Conservation (phyloP, 345 rosid genomes). For the Boechera divaricarpa region DNA sequence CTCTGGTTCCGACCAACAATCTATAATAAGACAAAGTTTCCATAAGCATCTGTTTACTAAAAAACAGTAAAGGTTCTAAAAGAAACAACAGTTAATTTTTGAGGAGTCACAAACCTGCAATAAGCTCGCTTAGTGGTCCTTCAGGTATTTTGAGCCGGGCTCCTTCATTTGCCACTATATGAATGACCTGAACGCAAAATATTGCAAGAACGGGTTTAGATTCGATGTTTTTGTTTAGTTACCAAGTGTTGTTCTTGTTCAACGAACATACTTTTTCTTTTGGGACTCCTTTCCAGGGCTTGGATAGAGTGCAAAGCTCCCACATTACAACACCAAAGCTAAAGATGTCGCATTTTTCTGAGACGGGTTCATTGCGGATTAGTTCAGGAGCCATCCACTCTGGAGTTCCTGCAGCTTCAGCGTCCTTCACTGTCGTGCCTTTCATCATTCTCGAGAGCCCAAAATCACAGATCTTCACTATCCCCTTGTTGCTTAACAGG, state of each 20-base stretch:
- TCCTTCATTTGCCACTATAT: conserved; percentile 74
- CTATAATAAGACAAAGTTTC: conserved; percentile 46
- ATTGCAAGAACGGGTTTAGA: background rate
- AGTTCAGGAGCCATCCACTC: conserved; percentile 98
- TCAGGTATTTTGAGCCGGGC: conserved; percentile 75
- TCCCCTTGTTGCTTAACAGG: conserved; percentile 66
- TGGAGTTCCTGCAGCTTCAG: conserved; percentile 85
- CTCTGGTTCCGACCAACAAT: conserved; percentile 87
- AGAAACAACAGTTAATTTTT: background rate
- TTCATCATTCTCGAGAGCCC: conserved; percentile 80
- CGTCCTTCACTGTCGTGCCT: conserved; percentile 53
- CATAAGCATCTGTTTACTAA: conserved; percentile 12
- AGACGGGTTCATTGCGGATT: conserved; percentile 69
- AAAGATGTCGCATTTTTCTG: conserved; percentile 90
- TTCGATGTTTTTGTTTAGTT: background rate
- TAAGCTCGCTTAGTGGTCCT: conserved; percentile 77
- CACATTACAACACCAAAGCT: conserved; percentile 97
- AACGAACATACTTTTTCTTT: conserved; percentile 59
- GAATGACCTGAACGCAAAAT: conserved; percentile 61
- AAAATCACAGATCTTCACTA: conserved; percentile 89
- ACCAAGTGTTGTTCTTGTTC: conserved; percentile 19
- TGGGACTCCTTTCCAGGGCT: conserved; percentile 91
- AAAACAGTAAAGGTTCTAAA: background rate
- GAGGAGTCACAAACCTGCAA: conserved; percentile 61
- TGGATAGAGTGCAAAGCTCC: conserved; percentile 82